Evolutionary conservation across 1,284 basidiomycete genomes (phyloP).

Genomic region (Omphalotus olearius): DNA sequence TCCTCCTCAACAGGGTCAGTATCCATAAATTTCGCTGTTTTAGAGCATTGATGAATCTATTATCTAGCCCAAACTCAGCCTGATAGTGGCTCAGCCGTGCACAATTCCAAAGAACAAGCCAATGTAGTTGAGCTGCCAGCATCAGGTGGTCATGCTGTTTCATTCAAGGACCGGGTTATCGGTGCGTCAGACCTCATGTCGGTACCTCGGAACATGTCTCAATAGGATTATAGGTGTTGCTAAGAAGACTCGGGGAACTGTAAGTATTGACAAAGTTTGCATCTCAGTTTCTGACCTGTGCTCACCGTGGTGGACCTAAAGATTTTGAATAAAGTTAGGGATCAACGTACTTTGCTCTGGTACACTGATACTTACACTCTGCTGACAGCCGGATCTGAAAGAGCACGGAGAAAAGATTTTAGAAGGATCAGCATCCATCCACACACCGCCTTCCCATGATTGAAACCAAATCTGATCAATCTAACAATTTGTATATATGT

Average conservation of each 20-base stretch:
- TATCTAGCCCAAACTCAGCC: constrained; percentile 28
- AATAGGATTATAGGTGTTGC: constrained; percentile 24
- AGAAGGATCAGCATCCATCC: constrained; percentile 26
- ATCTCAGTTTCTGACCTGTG: background rate
- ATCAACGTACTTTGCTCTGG: background rate
- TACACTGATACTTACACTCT: background rate
- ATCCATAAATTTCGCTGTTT: background rate
- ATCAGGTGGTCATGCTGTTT: constrained; percentile 22
- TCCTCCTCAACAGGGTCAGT: constrained; percentile 33
- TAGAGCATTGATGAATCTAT: background rate
- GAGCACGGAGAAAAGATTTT: constrained; percentile 46
- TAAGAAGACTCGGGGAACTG: constrained; percentile 44
- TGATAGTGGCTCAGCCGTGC: constrained; percentile 28
- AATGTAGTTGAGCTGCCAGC: constrained; percentile 22
- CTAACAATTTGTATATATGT: no score
- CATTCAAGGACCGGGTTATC: constrained; percentile 47
- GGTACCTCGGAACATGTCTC: constrained; percentile 13
- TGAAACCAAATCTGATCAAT: no score
- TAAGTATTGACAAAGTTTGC: constrained; percentile 20
- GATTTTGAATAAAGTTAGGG: background rate
- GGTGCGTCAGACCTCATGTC: constrained; percentile 32
- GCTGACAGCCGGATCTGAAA: constrained; percentile 31
- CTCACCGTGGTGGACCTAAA: background rate
- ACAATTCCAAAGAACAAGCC: constrained; percentile 19
- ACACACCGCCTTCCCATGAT: background rate